These are phyloP conservation scores for Mycena haematopus DNA, from an alignment of 768 basidiomycete genomes.

Conservation along the genomic window DNA sequence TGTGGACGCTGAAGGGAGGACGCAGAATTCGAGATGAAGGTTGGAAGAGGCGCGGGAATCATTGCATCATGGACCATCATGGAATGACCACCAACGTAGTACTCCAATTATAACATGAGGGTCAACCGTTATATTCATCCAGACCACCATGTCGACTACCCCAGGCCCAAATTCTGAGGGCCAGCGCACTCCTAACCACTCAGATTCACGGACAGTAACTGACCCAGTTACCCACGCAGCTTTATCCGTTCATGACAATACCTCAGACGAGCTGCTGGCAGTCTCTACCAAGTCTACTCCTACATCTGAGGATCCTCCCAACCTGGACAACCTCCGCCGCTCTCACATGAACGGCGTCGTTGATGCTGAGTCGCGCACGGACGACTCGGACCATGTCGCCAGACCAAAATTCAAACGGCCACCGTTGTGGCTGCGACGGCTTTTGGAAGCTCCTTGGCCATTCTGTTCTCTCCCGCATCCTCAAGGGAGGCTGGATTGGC, in stretches of 20 bases:
- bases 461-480: constrained; percentile 18
- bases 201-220: constrained; percentile 34
- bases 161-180: not conserved
- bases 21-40: no score
- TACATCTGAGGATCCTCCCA: constrained; percentile 27
- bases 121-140: not conserved
- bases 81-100: no score
- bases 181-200: constrained; percentile 2
- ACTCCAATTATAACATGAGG: no score
- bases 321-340: constrained; percentile 30
- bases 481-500: constrained; percentile 16
- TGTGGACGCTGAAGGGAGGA: no score
- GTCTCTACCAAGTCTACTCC: constrained; percentile 39
- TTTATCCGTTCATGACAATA: constrained; percentile 43
- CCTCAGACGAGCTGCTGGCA: constrained; percentile 42
- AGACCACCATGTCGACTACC: not conserved
- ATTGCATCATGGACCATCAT: no score
- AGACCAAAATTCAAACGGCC: constrained; percentile 39
- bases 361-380: constrained; percentile 36
- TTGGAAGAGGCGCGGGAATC: not conserved
- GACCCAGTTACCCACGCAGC: constrained; percentile 50
- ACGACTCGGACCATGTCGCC: constrained; percentile 42
- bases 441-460: constrained; percentile 6
- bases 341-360: constrained; percentile 38
- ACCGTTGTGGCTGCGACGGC: constrained; percentile 35